Percentiles rank a stretch among this genome's conserved stretches.
phyloP scores from a whole-genome alignment of 2,329 filamentous ascomycete genomes.

The Cucurbitaria berberidis region DNA sequence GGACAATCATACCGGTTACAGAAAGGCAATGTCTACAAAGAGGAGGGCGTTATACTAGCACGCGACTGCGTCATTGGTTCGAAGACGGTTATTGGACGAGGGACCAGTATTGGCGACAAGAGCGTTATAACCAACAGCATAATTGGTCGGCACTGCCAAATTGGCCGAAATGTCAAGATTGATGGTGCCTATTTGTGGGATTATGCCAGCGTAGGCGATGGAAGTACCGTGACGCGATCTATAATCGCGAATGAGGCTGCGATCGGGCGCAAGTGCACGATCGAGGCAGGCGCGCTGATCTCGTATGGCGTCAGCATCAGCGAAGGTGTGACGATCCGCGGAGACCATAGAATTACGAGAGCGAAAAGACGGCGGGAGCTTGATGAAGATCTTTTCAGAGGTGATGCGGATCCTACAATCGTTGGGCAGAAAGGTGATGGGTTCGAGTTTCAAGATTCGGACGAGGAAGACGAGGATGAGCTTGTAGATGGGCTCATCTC shows the following conservation, averaged over 20 bases:
- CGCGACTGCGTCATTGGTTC: conserved; percentile 73
- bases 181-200: conserved; percentile 89
- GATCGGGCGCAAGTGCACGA: conserved; percentile 72
- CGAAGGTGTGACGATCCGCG: conserved; percentile 60
- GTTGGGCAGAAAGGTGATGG: conserved; percentile 67
- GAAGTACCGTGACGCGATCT: conserved; percentile 70
- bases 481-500: conserved; percentile 50
- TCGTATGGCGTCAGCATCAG: conserved; percentile 78
- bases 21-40: conserved; percentile 75
- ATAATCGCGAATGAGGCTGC: conserved; percentile 76
- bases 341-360: conserved; percentile 54
- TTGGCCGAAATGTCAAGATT: conserved; percentile 82
- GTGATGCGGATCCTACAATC: conserved; percentile 56
- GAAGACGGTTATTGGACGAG: conserved; percentile 75
- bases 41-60: conserved; percentile 76
- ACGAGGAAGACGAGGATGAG: conserved; percentile 69
- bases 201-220: conserved; percentile 76
- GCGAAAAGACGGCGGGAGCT: conserved; percentile 55
- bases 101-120: conserved; percentile 75
- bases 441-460: conserved; percentile 63
- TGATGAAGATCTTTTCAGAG: conserved; percentile 46
- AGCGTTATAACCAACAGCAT: conserved; percentile 75
- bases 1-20: conserved; percentile 77
- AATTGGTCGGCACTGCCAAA: conserved; percentile 82
- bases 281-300: conserved; percentile 77